phyloP scores from a whole-genome alignment of 768 basidiomycete species.

The Amanita pallidorosea region DNA sequence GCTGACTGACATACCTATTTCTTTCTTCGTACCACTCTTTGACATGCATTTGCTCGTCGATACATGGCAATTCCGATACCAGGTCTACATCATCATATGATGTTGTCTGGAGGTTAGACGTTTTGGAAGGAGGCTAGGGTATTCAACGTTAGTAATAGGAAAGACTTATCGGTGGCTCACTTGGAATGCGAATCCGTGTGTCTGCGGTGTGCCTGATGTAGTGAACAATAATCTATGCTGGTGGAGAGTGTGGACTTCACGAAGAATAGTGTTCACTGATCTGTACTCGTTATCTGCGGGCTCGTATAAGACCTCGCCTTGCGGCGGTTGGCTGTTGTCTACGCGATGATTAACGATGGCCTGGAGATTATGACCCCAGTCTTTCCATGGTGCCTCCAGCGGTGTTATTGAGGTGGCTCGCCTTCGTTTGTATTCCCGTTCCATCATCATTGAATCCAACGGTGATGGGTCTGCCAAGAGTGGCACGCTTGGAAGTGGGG shows the following conservation, averaged over 20 bases:
- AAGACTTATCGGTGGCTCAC: neutral
- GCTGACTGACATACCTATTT: slow-evolving; percentile 39
- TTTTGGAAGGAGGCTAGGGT: neutral
- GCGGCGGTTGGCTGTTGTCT: neutral
- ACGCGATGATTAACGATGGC: neutral
- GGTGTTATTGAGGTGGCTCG: slow-evolving; percentile 19
- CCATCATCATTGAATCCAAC: slow-evolving; percentile 12
- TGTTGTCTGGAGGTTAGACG: neutral
- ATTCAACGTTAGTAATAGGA: neutral
- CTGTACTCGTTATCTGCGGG: slow-evolving; percentile 32
- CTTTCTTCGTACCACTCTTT: slow-evolving; percentile 49
- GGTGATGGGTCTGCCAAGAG: neutral
- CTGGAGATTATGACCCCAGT: slow-evolving; percentile 21
- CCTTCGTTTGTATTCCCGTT: slow-evolving; percentile 38
- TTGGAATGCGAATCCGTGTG: neutral
- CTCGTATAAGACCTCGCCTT: neutral
- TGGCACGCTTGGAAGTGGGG: slow-evolving; percentile 19
- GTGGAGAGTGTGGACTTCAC: slow-evolving; percentile 59
- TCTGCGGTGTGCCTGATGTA: neutral
- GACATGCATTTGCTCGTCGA: slow-evolving; percentile 35
- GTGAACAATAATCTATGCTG: slow-evolving; percentile 48
- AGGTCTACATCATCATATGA: neutral
- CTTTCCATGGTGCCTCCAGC: slow-evolving; percentile 40
- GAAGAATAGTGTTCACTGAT: slow-evolving; percentile 51
- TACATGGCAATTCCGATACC: slow-evolving; percentile 6